Percentiles rank a stretch among this genome's conserved stretches.
These are phyloP conservation scores for Achaetomium macrosporum DNA, from an alignment of 2,329 filamentous ascomycete species.

Conservation along the genomic window DNA sequence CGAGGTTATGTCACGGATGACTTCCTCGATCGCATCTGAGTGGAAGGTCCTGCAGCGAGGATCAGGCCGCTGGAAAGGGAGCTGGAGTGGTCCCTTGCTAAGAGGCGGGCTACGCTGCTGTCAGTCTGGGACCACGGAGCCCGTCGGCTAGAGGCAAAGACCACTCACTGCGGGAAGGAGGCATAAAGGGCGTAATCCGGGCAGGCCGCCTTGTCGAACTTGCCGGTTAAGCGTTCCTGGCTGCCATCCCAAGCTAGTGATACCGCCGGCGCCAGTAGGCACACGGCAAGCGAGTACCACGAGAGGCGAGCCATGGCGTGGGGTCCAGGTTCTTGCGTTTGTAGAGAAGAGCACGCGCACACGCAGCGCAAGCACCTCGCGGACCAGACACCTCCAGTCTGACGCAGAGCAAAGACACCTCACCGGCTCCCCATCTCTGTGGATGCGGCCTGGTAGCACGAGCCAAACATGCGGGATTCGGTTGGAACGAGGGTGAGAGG, in stretches of 20 bases:
- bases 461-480: no score
- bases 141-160: conserved; percentile 12
- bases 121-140: conserved; percentile 18
- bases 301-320: conserved; percentile 9
- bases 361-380: no score
- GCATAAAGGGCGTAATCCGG: conserved; percentile 61
- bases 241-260: conserved; percentile 9
- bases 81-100: conserved; percentile 68
- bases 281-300: conserved; percentile 16
- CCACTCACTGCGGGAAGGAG: conserved; percentile 51
- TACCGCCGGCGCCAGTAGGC: conserved; percentile 16
- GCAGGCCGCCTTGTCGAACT: conserved; percentile 43
- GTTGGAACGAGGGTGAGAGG: no score
- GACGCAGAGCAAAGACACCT: no score
- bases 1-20: conserved; percentile 75
- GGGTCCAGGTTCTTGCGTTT: no score
- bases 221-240: conserved; percentile 29
- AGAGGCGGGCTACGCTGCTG: conserved; percentile 57
- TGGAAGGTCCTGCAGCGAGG: conserved; percentile 81
- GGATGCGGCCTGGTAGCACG: no score
- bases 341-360: no score
- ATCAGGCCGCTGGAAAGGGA: conserved; percentile 83
- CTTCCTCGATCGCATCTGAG: conserved; percentile 78
- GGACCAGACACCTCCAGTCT: no score
- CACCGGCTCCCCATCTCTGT: no score